These are phyloP conservation scores for Lagenidium giganteum DNA, from an alignment of 352 stramenopile species.

Conservation along the genomic window DNA sequence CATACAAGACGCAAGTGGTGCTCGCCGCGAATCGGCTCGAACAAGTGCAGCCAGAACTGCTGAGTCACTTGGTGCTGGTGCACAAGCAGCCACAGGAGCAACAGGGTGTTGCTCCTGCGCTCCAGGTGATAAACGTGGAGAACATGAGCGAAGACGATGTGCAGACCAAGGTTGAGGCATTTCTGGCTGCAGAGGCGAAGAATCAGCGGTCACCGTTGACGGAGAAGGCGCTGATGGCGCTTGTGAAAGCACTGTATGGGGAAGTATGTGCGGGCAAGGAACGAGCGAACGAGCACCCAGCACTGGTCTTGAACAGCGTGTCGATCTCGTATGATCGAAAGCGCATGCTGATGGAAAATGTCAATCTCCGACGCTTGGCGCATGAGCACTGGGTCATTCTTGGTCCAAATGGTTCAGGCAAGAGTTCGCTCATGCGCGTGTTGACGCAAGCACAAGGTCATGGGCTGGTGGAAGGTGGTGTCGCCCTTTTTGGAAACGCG, in stretches of 20 bases:
- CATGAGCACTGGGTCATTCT: slow-evolving; percentile 67
- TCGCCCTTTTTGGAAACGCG: slow-evolving; percentile 26
- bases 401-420: slow-evolving; percentile 69
- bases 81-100: slow-evolving; percentile 16
- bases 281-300: slow-evolving; percentile 7
- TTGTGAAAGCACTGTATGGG: slow-evolving; percentile 44
- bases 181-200: slow-evolving; percentile 2
- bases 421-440: slow-evolving; percentile 73
- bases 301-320: slow-evolving; percentile 36
- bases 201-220: not conserved
- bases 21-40: slow-evolving; percentile 86
- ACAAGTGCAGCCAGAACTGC: slow-evolving; percentile 82
- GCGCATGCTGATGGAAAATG: slow-evolving; percentile 38
- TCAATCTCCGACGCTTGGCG: slow-evolving; percentile 43
- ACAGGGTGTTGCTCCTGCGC: too few relatives aligned
- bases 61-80: slow-evolving; percentile 54
- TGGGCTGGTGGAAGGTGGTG: slow-evolving; percentile 33
- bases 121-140: slow-evolving; percentile 21
- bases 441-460: slow-evolving; percentile 57
- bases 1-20: slow-evolving; percentile 85
- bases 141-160: slow-evolving; percentile 8
- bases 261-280: too few relatives aligned
- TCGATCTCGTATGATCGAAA: slow-evolving; percentile 53
- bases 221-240: slow-evolving; percentile 1
- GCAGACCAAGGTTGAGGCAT: slow-evolving; percentile 1